These are phyloP conservation scores for Starmera caribaea DNA, from an alignment of 805 yeast species.

Conservation along the genomic window DNA sequence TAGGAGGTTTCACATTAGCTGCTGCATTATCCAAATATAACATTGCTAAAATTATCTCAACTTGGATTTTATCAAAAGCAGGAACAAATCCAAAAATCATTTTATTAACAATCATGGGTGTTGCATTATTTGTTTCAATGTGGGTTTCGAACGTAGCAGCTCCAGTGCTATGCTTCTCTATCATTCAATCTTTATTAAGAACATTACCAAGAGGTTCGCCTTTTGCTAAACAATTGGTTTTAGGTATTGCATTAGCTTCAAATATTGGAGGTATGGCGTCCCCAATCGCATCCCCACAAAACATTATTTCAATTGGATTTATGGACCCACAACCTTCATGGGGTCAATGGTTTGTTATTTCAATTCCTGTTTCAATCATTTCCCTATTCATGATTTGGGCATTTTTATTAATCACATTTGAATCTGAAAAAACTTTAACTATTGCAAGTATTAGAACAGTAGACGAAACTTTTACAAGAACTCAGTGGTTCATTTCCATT, in stretches of 20 bases:
- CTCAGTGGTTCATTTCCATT: conserved; percentile 65
- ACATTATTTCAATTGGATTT: conserved; percentile 78
- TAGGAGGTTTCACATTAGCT: conserved; percentile 93
- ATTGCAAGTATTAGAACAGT: conserved; percentile 38
- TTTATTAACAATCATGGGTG: conserved; percentile 72
- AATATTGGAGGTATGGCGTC: conserved; percentile 96
- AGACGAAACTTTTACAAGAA: conserved; percentile 58
- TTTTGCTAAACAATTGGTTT: conserved; percentile 73
- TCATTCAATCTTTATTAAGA: conserved; percentile 81
- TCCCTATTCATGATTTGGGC: conserved; percentile 65
- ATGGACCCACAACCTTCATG: conserved; percentile 83
- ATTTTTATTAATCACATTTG: conserved; percentile 57
- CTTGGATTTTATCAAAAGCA: conserved; percentile 69
- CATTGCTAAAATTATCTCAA: conserved; percentile 78
- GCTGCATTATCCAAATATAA: conserved; percentile 90
- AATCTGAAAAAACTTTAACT: conserved; percentile 36
- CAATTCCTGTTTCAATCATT: conserved; percentile 68
- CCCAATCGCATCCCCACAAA: conserved; percentile 96
- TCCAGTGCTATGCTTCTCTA: conserved; percentile 86
- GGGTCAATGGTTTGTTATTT: conserved; percentile 89
- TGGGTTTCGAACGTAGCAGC: conserved; percentile 98
- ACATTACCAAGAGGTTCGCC: conserved; percentile 71
- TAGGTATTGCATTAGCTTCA: conserved; percentile 90
- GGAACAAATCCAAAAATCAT: conserved; percentile 80
- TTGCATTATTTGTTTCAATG: conserved; percentile 81